phyloP scores from a whole-genome alignment of 2,329 filamentous ascomycete species.

The Elsinoe ampelina region DNA sequence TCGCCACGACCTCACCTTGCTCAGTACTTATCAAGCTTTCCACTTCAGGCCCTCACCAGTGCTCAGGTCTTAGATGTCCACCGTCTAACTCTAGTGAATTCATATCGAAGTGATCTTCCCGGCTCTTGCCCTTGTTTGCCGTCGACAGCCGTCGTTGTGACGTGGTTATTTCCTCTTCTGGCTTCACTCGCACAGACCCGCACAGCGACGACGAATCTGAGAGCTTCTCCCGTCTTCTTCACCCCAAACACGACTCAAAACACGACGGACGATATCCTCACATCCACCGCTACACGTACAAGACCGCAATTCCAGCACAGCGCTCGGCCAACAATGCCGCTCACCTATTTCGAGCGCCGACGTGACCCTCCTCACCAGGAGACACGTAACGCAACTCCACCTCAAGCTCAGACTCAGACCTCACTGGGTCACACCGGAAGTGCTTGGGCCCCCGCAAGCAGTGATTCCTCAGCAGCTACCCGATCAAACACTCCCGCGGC shows the following conservation, averaged over 20 bases:
- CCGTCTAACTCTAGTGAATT: background rate
- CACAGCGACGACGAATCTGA: background rate
- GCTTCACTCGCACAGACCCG: background rate
- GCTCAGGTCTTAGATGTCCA: background rate
- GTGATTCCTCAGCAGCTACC: too few species aligned
- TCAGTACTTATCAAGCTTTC: background rate
- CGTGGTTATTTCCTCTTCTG: background rate
- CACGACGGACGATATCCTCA: background rate
- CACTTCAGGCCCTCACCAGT: too few species aligned
- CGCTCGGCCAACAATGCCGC: background rate
- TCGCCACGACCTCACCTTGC: background rate
- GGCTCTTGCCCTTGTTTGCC: background rate
- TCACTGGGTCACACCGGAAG: too few species aligned
- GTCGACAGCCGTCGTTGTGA: background rate
- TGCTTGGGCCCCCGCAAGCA: background rate
- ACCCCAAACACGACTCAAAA: background rate
- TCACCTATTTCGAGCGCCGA: background rate
- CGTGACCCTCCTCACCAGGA: background rate
- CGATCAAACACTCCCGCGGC: background rate
- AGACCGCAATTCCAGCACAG: background rate
- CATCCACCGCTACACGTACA: background rate
- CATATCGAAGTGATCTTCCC: background rate
- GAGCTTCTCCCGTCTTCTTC: background rate
- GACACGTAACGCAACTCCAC: background rate
- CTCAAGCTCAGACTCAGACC: background rate